Evolutionary conservation across 2,329 filamentous ascomycete genomes (phyloP).

Genomic region (Pseudogymnoascus sp.): DNA sequence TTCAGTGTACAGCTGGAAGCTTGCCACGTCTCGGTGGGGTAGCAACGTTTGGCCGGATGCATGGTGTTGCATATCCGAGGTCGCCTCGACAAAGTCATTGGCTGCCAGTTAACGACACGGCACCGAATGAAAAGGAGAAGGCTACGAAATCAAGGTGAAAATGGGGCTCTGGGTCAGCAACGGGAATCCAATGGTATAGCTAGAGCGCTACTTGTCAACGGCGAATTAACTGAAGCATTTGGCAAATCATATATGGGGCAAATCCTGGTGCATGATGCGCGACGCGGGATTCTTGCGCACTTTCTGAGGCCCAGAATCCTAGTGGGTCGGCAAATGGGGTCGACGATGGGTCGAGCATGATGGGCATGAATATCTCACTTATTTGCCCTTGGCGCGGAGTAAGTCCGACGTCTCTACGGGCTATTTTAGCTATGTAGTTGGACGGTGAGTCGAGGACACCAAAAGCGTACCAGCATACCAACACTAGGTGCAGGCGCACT

Average conservation of each 20-base stretch:
- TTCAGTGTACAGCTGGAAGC: neutral
- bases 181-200: neutral
- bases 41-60: conserved; percentile 2
- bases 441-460: neutral
- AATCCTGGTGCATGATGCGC: neutral
- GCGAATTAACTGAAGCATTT: conserved; percentile 5
- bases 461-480: neutral
- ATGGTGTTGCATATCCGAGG: neutral
- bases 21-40: conserved; percentile 7
- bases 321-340: conserved; percentile 5
- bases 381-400: conserved; percentile 1
- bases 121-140: conserved; percentile 4
- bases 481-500: neutral
- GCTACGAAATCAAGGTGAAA: conserved; percentile 1
- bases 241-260: conserved; percentile 2
- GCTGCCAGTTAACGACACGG: neutral
- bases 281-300: neutral
- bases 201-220: neutral
- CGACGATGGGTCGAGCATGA: neutral
- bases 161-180: neutral
- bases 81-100: neutral
- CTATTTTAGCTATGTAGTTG: conserved; percentile 7
- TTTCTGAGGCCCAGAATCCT: neutral
- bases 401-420: conserved; percentile 7
- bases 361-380: conserved; percentile 7